phyloP scores from a whole-genome alignment of 495 filamentous ascomycete genomes.

The Copromyces sp. region DNA sequence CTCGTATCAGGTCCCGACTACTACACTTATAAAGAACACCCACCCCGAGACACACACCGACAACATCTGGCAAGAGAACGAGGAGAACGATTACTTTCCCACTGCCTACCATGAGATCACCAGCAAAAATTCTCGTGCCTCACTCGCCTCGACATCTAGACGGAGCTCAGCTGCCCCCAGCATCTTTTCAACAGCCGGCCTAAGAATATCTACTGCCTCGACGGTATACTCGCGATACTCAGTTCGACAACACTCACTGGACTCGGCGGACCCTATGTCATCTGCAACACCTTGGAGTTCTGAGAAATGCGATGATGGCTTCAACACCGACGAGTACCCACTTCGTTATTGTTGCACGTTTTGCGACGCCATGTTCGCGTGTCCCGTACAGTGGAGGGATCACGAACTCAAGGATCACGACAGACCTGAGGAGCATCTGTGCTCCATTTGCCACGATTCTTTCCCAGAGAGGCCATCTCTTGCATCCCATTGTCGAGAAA shows the following conservation, averaged over 20 bases:
- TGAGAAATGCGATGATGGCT: conserved; percentile 6
- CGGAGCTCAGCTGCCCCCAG: conserved; percentile 13
- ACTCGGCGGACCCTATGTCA: conserved; percentile 11
- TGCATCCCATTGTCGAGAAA: conserved; percentile 1
- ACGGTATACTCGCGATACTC: conserved; percentile 8
- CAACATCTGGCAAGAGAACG: neutral
- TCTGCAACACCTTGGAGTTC: conserved; percentile 6
- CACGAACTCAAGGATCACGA: conserved; percentile 15
- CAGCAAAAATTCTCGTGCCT: conserved; percentile 7
- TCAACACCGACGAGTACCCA: neutral
- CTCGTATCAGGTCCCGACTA: neutral
- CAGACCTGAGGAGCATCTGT: conserved; percentile 3
- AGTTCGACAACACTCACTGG: conserved; percentile 8
- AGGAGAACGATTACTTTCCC: neutral
- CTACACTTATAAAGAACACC: neutral
- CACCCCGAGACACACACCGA: neutral
- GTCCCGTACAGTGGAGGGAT: conserved; percentile 12
- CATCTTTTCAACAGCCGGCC: conserved; percentile 11
- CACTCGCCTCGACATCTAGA: conserved; percentile 10
- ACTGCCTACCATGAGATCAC: neutral
- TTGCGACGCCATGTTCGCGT: conserved; percentile 12
- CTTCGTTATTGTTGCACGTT: conserved; percentile 17
- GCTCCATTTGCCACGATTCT: conserved; percentile 5
- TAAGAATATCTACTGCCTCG: conserved; percentile 5
- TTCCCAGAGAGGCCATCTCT: conserved; percentile 1